phyloP scores from a whole-genome alignment of 208 protist genomes.

The Porcisia deanei region DNA sequence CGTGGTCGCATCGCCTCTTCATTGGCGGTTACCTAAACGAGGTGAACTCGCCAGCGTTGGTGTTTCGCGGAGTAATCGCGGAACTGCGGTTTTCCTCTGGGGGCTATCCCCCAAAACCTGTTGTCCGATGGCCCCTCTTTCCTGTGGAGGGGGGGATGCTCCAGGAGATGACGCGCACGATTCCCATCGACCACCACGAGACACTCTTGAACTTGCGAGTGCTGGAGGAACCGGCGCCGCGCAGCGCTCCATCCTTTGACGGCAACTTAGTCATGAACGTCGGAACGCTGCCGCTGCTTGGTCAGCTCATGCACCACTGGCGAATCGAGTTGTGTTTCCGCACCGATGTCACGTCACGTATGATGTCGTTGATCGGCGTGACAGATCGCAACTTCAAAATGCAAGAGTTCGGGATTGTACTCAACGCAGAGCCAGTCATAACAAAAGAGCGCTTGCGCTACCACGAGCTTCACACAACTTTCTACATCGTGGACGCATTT shows the following conservation, averaged over 20 bases:
- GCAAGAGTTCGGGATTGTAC: conserved; percentile 85
- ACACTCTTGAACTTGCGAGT: conserved; percentile 65
- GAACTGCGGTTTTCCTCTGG: conserved; percentile 81
- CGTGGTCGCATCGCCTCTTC: conserved; percentile 88
- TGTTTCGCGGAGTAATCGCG: conserved; percentile 73
- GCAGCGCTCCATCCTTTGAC: conserved; percentile 71
- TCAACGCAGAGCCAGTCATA: conserved; percentile 85
- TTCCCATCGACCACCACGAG: conserved; percentile 76
- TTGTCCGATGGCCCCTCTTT: conserved; percentile 78
- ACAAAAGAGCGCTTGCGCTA: conserved; percentile 82
- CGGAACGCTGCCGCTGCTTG: conserved; percentile 69
- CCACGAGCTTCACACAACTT: conserved; percentile 82
- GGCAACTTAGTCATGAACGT: conserved; percentile 79
- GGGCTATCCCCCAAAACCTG: conserved; percentile 40
- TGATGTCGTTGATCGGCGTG: conserved; percentile 83
- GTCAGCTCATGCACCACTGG: conserved; percentile 90
- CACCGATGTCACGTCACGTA: conserved; percentile 65
- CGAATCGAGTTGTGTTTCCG: conserved; percentile 85
- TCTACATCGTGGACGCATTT: conserved; percentile 85
- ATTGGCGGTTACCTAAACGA: conserved; percentile 82
- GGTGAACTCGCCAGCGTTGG: conserved; percentile 50
- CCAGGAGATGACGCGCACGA: conserved; percentile 67
- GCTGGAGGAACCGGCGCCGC: conserved; percentile 50
- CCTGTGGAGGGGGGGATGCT: conserved; percentile 53
- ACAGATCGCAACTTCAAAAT: conserved; percentile 86